These are phyloP conservation scores for Erodium trifolium DNA, from an alignment of 441 rosid species.

Conservation along the genomic window DNA sequence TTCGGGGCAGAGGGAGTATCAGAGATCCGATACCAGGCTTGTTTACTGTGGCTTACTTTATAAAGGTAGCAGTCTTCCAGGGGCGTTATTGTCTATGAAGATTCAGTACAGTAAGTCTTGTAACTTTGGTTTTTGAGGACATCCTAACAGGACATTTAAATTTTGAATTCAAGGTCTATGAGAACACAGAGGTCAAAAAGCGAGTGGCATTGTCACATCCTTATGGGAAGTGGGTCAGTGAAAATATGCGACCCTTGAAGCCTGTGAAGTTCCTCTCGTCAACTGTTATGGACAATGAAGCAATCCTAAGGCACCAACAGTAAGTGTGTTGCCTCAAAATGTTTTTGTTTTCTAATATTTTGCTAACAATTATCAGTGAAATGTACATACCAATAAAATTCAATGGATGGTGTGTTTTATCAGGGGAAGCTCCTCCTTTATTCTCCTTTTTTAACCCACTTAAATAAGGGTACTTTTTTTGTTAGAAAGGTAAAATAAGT, in stretches of 20 bases:
- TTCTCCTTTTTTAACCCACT: background rate
- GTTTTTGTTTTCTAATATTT: slow-evolving; percentile 4
- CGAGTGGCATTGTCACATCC: slow-evolving; percentile 72
- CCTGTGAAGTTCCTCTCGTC: slow-evolving; percentile 60
- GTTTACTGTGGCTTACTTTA: background rate
- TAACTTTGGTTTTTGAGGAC: background rate
- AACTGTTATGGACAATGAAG: slow-evolving; percentile 70
- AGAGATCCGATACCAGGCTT: background rate
- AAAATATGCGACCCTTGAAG: slow-evolving; percentile 69
- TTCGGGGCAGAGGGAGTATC: background rate
- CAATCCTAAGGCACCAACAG: slow-evolving; percentile 84
- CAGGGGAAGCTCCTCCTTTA: background rate
- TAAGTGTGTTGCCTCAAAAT: slow-evolving; percentile 29
- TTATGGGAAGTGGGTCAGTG: slow-evolving; percentile 81
- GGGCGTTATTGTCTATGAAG: background rate
- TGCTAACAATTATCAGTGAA: slow-evolving; percentile 2
- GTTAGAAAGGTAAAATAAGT: background rate
- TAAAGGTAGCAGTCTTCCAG: background rate
- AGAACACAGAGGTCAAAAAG: slow-evolving; percentile 93
- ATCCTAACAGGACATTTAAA: background rate
- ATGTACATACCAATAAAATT: background rate
- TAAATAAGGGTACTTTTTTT: background rate
- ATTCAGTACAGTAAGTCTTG: background rate
- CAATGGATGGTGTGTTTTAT: background rate
- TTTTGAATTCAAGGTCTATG: slow-evolving; percentile 61